Conservation (phyloP, 73 alveolate species). For the Paramecium sonneborni region DNA sequence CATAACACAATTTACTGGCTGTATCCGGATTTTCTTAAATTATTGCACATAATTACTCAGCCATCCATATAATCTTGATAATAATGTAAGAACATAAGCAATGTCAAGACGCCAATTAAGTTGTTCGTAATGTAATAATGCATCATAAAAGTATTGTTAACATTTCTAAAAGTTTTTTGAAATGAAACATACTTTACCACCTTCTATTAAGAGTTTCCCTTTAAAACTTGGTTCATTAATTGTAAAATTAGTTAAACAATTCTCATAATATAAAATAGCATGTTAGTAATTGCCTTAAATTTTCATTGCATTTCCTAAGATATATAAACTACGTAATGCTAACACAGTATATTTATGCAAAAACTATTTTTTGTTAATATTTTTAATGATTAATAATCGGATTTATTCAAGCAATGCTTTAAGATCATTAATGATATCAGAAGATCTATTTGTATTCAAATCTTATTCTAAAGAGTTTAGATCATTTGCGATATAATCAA, state of each 20-base stretch:
- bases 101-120: conserved; percentile 36
- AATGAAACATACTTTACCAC: neutral
- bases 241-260: neutral
- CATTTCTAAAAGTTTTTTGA: neutral
- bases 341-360: neutral
- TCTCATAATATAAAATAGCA: neutral
- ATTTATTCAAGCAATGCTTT: neutral
- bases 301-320: neutral
- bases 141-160: neutral
- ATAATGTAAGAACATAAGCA: neutral
- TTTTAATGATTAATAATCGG: neutral
- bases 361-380: neutral
- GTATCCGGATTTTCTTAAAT: conserved; percentile 13
- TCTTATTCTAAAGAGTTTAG: neutral
- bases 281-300: neutral
- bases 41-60: neutral
- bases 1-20: conserved; percentile 40
- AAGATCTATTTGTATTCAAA: neutral
- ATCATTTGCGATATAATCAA: neutral
- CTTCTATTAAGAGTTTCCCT: conserved; percentile 13
- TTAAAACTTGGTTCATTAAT: conserved; percentile 2
- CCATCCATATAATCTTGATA: neutral
- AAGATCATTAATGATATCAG: neutral
- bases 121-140: neutral
- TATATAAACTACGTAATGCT: neutral